A percentile compares a stretch with the other conserved stretches of the same genome.
phyloP scores from a whole-genome alignment of 306 rosid species.

The Medicago truncatula region MtrunA17r5.0-ANR NC_053048.1:3706501-3707000 shows the following conservation, averaged over 20 bases:
- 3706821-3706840: too few relatives aligned
- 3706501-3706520: slow-evolving; percentile 98
- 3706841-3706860: too few relatives aligned
- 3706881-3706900: too few relatives aligned
- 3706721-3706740: slow-evolving; percentile 35
- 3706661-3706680: slow-evolving; percentile 86
- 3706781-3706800: too few relatives aligned
- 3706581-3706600: slow-evolving; percentile 93
- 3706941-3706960: too few relatives aligned
- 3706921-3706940: too few relatives aligned
- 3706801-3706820: too few relatives aligned
- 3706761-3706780: too few relatives aligned
- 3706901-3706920: too few relatives aligned
- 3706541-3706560: slow-evolving; percentile 99
- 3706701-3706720: slow-evolving; percentile 95
- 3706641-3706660: slow-evolving; percentile 86
- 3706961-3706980: too few relatives aligned
- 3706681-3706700: slow-evolving; percentile 83
- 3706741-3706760: slow-evolving; percentile 15
- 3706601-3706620: slow-evolving; percentile 93
- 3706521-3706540: slow-evolving; percentile 97
- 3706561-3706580: slow-evolving; percentile 95
- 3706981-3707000: too few relatives aligned
- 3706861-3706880: too few relatives aligned
- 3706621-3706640: slow-evolving; percentile 93